Evolutionary conservation across 805 yeast genomes (phyloP).

Genomic region (Ogataea saltuana): DNA sequence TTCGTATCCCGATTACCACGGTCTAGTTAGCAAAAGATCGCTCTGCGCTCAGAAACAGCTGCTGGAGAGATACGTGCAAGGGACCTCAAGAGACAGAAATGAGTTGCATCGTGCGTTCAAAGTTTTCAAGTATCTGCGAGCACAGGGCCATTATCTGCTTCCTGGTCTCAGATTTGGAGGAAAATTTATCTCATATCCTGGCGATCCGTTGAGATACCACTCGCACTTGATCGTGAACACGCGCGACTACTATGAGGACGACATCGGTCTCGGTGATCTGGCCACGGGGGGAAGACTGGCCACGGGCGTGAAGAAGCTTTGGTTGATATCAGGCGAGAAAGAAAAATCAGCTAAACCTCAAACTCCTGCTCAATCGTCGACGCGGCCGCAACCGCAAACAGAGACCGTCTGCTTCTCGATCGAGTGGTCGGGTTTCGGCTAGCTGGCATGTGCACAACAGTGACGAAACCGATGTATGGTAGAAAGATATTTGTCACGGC

Average conservation of each 20-base stretch:
- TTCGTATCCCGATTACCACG: not conserved
- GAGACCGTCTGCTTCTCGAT: conserved; percentile 58
- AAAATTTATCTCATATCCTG: conserved; percentile 85
- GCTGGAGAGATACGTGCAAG: conserved; percentile 3
- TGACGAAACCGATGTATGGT: too few relatives aligned
- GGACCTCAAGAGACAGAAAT: not conserved
- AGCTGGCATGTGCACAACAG: too few relatives aligned
- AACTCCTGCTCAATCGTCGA: too few relatives aligned
- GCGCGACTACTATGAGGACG: conserved; percentile 46
- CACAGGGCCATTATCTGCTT: conserved; percentile 48
- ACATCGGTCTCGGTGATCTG: conserved; percentile 56
- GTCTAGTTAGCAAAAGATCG: not conserved
- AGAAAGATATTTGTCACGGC: too few relatives aligned
- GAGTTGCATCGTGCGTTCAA: conserved; percentile 22
- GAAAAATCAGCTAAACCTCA: too few relatives aligned
- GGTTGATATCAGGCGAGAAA: conserved; percentile 55
- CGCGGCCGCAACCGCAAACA: conserved; percentile 1
- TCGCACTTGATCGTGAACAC: conserved; percentile 76
- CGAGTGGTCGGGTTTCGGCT: conserved; percentile 98
- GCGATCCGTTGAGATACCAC: conserved; percentile 89
- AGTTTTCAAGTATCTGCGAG: conserved; percentile 25
- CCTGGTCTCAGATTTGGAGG: conserved; percentile 96
- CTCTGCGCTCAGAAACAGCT: conserved; percentile 6
- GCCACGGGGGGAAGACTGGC: conserved; percentile 90
- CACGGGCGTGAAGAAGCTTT: conserved; percentile 86